phyloP scores from a whole-genome alignment of 805 yeast species.

The Yarrowia yakushimensis region DNA sequence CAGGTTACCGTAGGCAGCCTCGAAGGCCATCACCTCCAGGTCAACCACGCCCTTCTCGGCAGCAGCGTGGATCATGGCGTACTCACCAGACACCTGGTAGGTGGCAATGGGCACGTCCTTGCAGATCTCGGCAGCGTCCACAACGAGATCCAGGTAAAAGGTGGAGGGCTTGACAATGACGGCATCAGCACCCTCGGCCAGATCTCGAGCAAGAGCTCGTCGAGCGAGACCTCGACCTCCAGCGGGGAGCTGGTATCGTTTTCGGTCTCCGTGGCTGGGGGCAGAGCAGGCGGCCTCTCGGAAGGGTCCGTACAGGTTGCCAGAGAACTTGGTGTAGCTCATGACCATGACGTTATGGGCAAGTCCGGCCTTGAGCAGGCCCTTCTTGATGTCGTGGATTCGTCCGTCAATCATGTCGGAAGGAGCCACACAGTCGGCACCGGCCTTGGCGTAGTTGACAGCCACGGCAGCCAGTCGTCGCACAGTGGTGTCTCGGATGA shows the following conservation, averaged over 20 bases:
- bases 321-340: constrained; percentile 90
- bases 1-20: constrained; percentile 83
- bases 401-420: constrained; percentile 98
- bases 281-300: constrained; percentile 94
- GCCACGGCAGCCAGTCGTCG: constrained; percentile 90
- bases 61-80: constrained; percentile 96
- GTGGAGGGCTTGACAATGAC: constrained; percentile 95
- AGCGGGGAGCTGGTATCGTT: constrained; percentile 87
- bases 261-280: constrained; percentile 88
- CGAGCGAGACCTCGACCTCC: constrained; percentile 93
- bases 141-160: constrained; percentile 85
- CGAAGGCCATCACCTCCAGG: constrained; percentile 70
- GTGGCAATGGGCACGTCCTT: constrained; percentile 85
- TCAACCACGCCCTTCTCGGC: constrained; percentile 93
- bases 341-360: constrained; percentile 87
- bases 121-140: constrained; percentile 81
- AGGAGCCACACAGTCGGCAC: constrained; percentile 94
- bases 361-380: constrained; percentile 71
- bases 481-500: constrained; percentile 71
- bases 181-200: constrained; percentile 93
- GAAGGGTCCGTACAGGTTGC: constrained; percentile 92
- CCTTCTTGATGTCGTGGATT: constrained; percentile 78
- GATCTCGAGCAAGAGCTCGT: constrained; percentile 81
- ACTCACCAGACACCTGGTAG: constrained; percentile 96
- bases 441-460: constrained; percentile 90